These are phyloP conservation scores for Fusarium bactridioides DNA, from an alignment of 2,329 filamentous ascomycete species.

Conservation along the genomic window DNA sequence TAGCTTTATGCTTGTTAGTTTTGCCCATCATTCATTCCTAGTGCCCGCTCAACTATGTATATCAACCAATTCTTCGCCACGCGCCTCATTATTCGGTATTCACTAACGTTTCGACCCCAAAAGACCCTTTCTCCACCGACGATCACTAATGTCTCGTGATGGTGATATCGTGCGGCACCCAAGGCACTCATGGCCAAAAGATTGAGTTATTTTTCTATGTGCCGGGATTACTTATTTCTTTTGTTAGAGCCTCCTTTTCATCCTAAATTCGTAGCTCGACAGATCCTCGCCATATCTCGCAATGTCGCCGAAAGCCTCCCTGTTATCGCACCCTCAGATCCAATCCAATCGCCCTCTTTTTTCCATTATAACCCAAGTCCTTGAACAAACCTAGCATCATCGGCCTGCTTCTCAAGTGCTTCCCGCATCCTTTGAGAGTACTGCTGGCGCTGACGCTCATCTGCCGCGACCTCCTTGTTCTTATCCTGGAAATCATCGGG, in stretches of 20 bases:
- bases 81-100: constrained; percentile 23
- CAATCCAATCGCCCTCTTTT: background rate
- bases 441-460: constrained; percentile 62
- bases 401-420: constrained; percentile 78
- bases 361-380: constrained; percentile 57
- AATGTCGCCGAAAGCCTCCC: constrained; percentile 7
- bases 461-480: constrained; percentile 53
- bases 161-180: background rate
- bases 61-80: constrained; percentile 13
- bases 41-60: background rate
- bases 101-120: background rate
- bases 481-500: constrained; percentile 61
- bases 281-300: constrained; percentile 9
- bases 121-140: constrained; percentile 27
- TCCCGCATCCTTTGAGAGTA: constrained; percentile 78
- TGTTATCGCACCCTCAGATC: background rate
- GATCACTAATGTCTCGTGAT: constrained; percentile 26
- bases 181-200: background rate
- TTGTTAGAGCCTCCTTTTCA: constrained; percentile 11
- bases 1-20: constrained; percentile 28
- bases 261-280: background rate
- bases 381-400: constrained; percentile 78
- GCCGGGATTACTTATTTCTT: background rate
- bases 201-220: constrained; percentile 12
- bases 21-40: background rate